Evolutionary conservation across 495 filamentous ascomycete genomes (phyloP).

Genomic region (Penicillium bovifimosum): DNA sequence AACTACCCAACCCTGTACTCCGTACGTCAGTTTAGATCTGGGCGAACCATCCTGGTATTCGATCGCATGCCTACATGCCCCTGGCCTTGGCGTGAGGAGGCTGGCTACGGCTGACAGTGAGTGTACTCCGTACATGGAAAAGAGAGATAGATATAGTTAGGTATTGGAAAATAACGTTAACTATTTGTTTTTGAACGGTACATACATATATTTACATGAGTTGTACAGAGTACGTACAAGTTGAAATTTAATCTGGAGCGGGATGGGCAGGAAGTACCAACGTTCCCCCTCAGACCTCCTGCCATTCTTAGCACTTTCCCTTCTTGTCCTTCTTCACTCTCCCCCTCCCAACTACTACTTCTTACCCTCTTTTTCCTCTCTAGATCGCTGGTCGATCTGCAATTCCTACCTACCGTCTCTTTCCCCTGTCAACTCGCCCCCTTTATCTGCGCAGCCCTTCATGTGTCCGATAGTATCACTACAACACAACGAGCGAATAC

Average conservation of each 20-base stretch:
- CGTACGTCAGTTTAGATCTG: no score
- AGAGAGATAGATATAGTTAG: no score
- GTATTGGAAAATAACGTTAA: no score
- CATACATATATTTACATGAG: background rate
- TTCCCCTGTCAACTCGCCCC: conserved; percentile 6
- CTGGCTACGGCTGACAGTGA: background rate
- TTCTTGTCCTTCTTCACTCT: conserved; percentile 1
- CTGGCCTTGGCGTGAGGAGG: conserved; percentile 7
- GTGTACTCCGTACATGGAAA: background rate
- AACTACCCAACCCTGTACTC: no score
- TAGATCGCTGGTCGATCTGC: conserved; percentile 38
- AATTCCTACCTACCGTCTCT: conserved; percentile 7
- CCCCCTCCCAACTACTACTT: conserved; percentile 2
- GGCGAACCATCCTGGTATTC: background rate
- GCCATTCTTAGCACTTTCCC: conserved; percentile 7
- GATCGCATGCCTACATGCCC: conserved; percentile 12
- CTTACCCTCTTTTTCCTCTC: conserved; percentile 2
- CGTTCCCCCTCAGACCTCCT: conserved; percentile 3
- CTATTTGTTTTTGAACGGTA: no score
- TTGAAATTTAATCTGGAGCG: background rate
- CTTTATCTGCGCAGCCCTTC: conserved; percentile 34
- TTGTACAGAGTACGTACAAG: background rate
- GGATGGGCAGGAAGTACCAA: conserved; percentile 6
- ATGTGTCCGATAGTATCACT: conserved; percentile 35
- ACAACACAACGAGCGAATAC: conserved; percentile 21